A percentile compares a stretch with the other conserved stretches of the same genome.
phyloP scores from a whole-genome alignment of 257 asterid species.

The Solanum peruvianum region DNA sequence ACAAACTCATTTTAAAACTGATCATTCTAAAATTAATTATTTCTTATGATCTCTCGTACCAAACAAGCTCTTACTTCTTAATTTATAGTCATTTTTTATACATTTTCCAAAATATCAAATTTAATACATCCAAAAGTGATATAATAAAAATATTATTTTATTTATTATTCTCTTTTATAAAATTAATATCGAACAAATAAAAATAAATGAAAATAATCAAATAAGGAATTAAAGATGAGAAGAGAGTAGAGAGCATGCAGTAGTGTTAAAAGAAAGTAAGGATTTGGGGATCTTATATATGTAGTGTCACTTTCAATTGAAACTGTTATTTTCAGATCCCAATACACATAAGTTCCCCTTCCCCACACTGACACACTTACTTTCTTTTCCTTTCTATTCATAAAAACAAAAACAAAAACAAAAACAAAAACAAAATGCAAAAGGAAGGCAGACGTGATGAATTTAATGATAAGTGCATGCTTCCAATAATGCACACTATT shows the following conservation, averaged over 20 bases:
- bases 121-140: not conserved
- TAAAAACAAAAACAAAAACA: not conserved
- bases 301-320: conserved; percentile 38
- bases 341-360: not conserved
- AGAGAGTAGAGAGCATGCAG: not conserved
- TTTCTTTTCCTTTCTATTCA: not conserved
- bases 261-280: not conserved
- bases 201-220: too few species aligned
- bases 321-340: conserved; percentile 18
- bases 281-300: not conserved
- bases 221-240: not conserved
- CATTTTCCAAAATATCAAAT: too few species aligned
- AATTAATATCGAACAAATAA: too few species aligned
- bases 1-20: too few species aligned
- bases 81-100: too few species aligned
- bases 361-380: not conserved
- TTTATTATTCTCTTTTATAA: too few species aligned
- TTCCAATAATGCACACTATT: conserved; percentile 19
- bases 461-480: conserved; percentile 34
- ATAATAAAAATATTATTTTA: too few species aligned
- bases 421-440: not conserved
- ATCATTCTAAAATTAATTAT: not conserved
- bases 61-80: not conserved
- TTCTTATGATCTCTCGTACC: not conserved
- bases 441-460: conserved; percentile 18